Evolutionary conservation across 352 stramenopile genomes (phyloP), one percentile per base, ranked within the genome.

Genomic region (Globisporangium iwayamae): DNA sequence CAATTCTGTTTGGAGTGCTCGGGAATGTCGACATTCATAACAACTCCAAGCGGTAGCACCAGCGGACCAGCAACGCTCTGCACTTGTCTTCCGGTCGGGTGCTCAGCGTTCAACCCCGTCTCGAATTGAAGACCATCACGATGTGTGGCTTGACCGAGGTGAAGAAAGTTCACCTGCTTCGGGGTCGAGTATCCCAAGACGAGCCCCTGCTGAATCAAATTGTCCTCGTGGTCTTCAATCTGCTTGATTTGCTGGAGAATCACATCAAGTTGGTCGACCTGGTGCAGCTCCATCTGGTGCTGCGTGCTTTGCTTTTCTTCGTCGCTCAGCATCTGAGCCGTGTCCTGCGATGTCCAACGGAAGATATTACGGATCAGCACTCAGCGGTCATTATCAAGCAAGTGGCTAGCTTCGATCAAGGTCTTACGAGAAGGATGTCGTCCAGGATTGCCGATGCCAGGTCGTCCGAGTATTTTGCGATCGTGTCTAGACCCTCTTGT

Each of bases 401-500:
- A 22, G 6, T 18, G 16, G 39, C 8, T 30, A 39, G 13, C 53
- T 20, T 47, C 22, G 7, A 45, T 32, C 6, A 22, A 16, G 18
- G 54, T 59, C 71, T 58, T 68, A 91, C 82, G 54, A 89, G 65
- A 14, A 90, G 66, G 0, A 91, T 61, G 25, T 91, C 82, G 48
- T 91, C 80, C 55, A 91, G 64, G 53, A 91, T 80, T 4, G 78
- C 70, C 13, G 74, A 72, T 4, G 80, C 76, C 2, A 91, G 70
- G 55, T 76, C 53, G 10, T 87, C 80, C 5, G 76, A 89, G 51
- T 89, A 73, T 22, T 73, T 52, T 3, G 74, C 72, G 34, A 90
- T 78, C 4, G 65, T 55, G 38, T 68, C 54, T n/a, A 91, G 53
- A 2, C 85, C 70, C 1, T 63, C 48, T 18, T 69, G 60, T 39